Conservation (phyloP, 306 rosid genomes). For the barrel medic (Medicago truncatula) region MtrunA17r5.0-ANR NC_053048.1:49085001-49085500, state of each 20-base stretch:
- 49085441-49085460: conserved; percentile 13
- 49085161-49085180: background rate
- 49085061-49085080: background rate
- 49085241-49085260: background rate
- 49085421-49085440: conserved; percentile 16
- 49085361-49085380: background rate
- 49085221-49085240: background rate
- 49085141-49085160: background rate
- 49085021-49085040: background rate
- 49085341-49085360: background rate
- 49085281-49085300: conserved; percentile 9
- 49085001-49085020: background rate
- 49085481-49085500: conserved; percentile 62
- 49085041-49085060: background rate
- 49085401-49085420: background rate
- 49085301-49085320: background rate
- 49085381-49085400: background rate
- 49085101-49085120: no score
- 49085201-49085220: background rate
- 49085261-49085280: background rate
- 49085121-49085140: background rate
- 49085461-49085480: conserved; percentile 46
- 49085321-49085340: background rate
- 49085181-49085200: background rate
- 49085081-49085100: background rate